Evolutionary conservation across 306 rosid species (phyloP), one percentile per base, ranked within the genome.

Genomic region (Boehmeria nivea): DNA sequence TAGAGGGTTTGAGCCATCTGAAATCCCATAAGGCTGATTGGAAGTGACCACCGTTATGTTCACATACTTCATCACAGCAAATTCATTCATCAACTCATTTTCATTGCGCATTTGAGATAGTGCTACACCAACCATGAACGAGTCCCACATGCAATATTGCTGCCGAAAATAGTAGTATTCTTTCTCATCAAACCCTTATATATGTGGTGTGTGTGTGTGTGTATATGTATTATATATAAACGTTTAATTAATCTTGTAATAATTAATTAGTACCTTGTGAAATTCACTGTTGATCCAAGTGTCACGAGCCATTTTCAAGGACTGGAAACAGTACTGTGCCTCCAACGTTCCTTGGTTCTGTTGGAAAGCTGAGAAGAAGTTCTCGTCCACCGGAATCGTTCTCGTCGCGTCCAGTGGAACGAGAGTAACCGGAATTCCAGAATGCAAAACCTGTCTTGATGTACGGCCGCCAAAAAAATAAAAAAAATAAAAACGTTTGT

Each of bases 351-450:
- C 44, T 21, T 76, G 86, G 40, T 54, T 66, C 66, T 69, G 42
- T 49, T 74, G 82, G 64, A 85, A 81, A 51, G 63, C 68, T 6
- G 46, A 18, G 44, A 76, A 76, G 69, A 79, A 85, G 12, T 61
- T 25, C 63, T 66, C 49, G 8, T 27, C 66, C 28, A 74, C 53
- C 11, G 83, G 93, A 22, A 85, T 76, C 23, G 83, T 78, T 50
- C 65, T 81, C 26, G 88, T 76, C 33, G 86, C 88, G 64, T 81
- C 94, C 61, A 85, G 52, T 48, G 94, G 88, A 71, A 81, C 69
- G 20, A 85, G 76, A 18, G 94, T 78, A 61, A 76, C 7, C 12
- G 88, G 86, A 66, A 85, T 58, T 40, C 84, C 82, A 7, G 86
- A 76, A 76, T 78, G 94, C 64, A 85, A 40, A 46, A 81, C 94